Evolutionary conservation across 2,329 filamentous ascomycete genomes (phyloP).

Genomic region (Cercospora beticola): DNA sequence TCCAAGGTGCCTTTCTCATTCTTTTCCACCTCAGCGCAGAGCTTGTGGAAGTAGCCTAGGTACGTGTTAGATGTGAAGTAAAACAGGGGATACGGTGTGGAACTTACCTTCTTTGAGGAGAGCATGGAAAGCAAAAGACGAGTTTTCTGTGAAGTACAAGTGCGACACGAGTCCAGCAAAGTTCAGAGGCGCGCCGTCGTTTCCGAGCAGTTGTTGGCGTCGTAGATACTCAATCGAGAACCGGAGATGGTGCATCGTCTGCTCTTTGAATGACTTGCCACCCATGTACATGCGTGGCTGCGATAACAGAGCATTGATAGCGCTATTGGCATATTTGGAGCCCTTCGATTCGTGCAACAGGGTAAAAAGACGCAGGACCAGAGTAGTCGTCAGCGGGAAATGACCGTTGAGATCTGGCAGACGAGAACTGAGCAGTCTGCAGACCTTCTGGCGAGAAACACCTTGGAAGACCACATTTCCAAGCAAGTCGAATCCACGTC

Average conservation of each 20-base stretch:
- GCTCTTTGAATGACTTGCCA: slow-evolving; percentile 64
- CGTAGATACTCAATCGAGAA: slow-evolving; percentile 81
- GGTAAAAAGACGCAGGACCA: slow-evolving; percentile 68
- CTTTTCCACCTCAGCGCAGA: slow-evolving; percentile 59
- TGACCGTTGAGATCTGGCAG: slow-evolving; percentile 74
- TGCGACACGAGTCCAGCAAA: slow-evolving; percentile 70
- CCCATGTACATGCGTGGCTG: slow-evolving; percentile 70
- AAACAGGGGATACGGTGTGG: background rate
- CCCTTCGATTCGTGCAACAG: slow-evolving; percentile 66
- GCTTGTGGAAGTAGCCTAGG: slow-evolving; percentile 58
- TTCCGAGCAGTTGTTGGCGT: slow-evolving; percentile 64
- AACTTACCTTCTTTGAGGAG: slow-evolving; percentile 61
- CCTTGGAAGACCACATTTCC: slow-evolving; percentile 79
- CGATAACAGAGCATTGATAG: slow-evolving; percentile 66
- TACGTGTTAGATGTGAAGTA: background rate
- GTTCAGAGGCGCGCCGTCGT: slow-evolving; percentile 64
- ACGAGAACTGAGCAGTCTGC: slow-evolving; percentile 69
- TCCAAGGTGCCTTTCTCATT: slow-evolving; percentile 53
- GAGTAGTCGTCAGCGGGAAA: slow-evolving; percentile 72
- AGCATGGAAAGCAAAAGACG: slow-evolving; percentile 73
- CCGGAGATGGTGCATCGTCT: slow-evolving; percentile 71
- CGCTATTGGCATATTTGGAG: slow-evolving; percentile 60
- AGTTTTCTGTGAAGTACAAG: slow-evolving; percentile 74
- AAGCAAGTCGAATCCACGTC: slow-evolving; percentile 75
- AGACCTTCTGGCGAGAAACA: slow-evolving; percentile 60